Percentiles rank a stretch among this genome's conserved stretches.
Evolutionary conservation across 2,329 filamentous ascomycete species (phyloP).

Genomic region (Neopestalotiopsis rosae): DNA sequence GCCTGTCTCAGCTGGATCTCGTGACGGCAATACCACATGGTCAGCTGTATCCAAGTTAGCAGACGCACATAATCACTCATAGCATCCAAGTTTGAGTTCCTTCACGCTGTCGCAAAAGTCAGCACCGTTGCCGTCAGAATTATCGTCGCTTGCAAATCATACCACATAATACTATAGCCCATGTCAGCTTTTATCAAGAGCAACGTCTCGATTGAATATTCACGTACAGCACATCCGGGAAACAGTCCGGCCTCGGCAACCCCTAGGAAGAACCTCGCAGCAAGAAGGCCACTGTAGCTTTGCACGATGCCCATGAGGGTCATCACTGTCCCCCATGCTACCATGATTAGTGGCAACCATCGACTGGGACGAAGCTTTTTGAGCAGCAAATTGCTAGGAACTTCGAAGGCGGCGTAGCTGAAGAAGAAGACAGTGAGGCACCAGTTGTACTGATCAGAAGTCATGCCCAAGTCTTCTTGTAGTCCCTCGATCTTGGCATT

Average conservation of each 20-base stretch:
- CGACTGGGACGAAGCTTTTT: conserved; percentile 75
- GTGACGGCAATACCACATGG: conserved; percentile 64
- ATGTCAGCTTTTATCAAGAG: not conserved
- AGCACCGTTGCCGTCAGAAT: not conserved
- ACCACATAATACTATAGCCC: conserved; percentile 15
- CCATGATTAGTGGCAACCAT: conserved; percentile 80
- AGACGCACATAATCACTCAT: not conserved
- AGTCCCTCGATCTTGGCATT: conserved; percentile 71
- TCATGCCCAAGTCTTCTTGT: conserved; percentile 60
- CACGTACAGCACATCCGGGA: conserved; percentile 37
- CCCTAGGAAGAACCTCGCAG: conserved; percentile 55
- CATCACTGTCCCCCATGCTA: conserved; percentile 50
- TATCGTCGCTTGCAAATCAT: not conserved
- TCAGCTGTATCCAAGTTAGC: conserved; percentile 37
- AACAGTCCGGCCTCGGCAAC: conserved; percentile 38
- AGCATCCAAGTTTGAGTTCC: not conserved
- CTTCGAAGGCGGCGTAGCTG: conserved; percentile 77
- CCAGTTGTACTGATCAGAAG: conserved; percentile 72
- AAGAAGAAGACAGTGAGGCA: conserved; percentile 78
- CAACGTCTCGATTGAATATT: not conserved
- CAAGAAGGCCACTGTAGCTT: conserved; percentile 52
- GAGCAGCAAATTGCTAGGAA: conserved; percentile 77
- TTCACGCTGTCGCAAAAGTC: not conserved
- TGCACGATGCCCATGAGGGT: conserved; percentile 59
- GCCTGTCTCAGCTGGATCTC: conserved; percentile 64